Percentiles rank a stretch among this genome's conserved stretches.
These are phyloP conservation scores for Thecaphora frezii DNA, from an alignment of 1,284 basidiomycete species.

Conservation along the genomic window DNA sequence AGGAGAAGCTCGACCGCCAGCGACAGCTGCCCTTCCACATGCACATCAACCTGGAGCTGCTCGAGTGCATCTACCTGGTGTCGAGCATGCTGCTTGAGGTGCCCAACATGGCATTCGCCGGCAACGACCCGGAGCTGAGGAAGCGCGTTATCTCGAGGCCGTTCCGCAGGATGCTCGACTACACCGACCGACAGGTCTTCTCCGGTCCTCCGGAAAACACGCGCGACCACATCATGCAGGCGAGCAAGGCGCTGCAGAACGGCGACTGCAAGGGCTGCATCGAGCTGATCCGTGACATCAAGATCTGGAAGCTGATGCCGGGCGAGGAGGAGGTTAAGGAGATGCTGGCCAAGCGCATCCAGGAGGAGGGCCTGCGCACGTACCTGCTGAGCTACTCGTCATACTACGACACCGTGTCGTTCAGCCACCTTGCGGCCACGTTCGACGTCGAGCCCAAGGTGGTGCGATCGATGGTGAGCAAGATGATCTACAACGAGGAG, in stretches of 20 bases:
- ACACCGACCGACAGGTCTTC: constrained; percentile 95
- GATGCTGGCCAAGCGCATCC: constrained; percentile 94
- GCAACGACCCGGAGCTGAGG: constrained; percentile 77
- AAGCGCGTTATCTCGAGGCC: constrained; percentile 85
- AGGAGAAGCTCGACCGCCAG: constrained; percentile 93
- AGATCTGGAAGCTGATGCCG: constrained; percentile 96
- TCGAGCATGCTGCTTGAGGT: constrained; percentile 99
- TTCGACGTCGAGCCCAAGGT: constrained; percentile 79
- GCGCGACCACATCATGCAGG: constrained; percentile 98
- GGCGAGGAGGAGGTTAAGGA: constrained; percentile 81
- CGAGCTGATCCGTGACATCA: constrained; percentile 90
- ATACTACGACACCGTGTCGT: constrained; percentile 87
- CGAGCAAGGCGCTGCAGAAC: constrained; percentile 90
- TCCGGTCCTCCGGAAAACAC: constrained; percentile 98
- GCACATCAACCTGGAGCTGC: constrained; percentile 97
- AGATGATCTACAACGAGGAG: constrained; percentile 99
- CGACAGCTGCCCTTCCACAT: constrained; percentile 98
- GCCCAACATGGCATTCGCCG: constrained; percentile 88
- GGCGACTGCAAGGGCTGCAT: constrained; percentile 96
- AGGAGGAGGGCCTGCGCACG: constrained; percentile 93
- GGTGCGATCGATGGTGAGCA: constrained; percentile 89
- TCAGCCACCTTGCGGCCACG: constrained; percentile 80
- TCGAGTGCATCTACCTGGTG: constrained; percentile 95
- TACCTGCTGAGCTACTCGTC: constrained; percentile 98
- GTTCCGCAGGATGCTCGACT: constrained; percentile 92